Percentiles rank a stretch among this genome's conserved stretches.
These are phyloP conservation scores for Digitaria exilis DNA, from an alignment of 202 grass and related monocot genomes.

Conservation along the genomic window DNA sequence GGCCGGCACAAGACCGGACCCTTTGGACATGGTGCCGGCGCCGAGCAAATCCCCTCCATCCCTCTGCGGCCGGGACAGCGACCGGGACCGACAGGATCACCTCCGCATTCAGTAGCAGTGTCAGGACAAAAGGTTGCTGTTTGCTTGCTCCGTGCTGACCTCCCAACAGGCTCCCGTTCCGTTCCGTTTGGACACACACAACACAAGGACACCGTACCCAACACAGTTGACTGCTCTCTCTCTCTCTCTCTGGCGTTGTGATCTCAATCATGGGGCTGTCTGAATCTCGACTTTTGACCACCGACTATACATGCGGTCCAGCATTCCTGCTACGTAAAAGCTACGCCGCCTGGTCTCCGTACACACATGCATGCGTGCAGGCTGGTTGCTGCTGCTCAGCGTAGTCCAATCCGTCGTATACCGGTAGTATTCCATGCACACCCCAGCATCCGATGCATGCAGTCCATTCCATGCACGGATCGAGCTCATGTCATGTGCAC, in stretches of 20 bases:
- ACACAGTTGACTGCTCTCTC: background rate
- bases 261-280: constrained; percentile 35
- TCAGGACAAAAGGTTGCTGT: background rate
- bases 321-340: background rate
- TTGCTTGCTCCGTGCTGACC: background rate
- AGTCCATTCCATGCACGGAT: too few species aligned
- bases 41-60: background rate
- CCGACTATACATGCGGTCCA: background rate
- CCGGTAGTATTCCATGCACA: background rate
- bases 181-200: background rate
- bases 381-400: background rate
- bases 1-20: too few species aligned
- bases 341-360: constrained; percentile 11
- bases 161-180: background rate
- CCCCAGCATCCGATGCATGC: background rate
- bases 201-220: background rate
- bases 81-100: background rate
- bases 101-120: background rate
- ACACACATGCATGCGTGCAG: background rate
- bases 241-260: background rate
- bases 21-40: too few species aligned
- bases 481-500: too few species aligned
- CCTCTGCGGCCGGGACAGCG: background rate
- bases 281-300: constrained; percentile 44
- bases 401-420: background rate